Conservation (phyloP, 257 asterid genomes). For the Cruciata laevipes region DNA sequence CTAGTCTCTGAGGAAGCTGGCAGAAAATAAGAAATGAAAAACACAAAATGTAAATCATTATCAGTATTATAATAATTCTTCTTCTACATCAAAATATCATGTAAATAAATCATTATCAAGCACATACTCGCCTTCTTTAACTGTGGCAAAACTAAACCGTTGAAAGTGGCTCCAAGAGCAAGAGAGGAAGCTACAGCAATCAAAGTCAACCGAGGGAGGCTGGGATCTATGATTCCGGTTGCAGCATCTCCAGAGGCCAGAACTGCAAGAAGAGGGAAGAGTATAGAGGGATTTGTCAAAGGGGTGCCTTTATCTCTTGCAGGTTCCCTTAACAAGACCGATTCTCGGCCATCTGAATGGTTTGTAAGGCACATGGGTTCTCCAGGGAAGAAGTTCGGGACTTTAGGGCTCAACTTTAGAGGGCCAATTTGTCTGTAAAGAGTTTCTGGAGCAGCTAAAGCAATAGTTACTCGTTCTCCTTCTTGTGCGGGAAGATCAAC, state of each 20-base stretch:
- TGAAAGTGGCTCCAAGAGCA: slow-evolving; percentile 65
- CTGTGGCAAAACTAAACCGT: slow-evolving; percentile 56
- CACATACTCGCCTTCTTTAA: slow-evolving; percentile 46
- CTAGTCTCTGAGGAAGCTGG: slow-evolving; percentile 83
- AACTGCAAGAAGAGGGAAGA: slow-evolving; percentile 58
- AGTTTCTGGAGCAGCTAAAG: slow-evolving; percentile 71
- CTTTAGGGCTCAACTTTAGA: slow-evolving; percentile 65
- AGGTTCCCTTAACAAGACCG: slow-evolving; percentile 73
- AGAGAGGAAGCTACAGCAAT: slow-evolving; percentile 64
- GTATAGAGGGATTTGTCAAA: slow-evolving; percentile 54
- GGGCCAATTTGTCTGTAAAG: slow-evolving; percentile 74
- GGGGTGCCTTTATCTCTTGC: slow-evolving; percentile 43
- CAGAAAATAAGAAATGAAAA: background rate
- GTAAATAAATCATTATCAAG: background rate
- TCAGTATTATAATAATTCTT: background rate
- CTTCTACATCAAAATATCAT: background rate
- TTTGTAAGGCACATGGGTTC: slow-evolving; percentile 89
- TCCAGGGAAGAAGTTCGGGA: slow-evolving; percentile 76
- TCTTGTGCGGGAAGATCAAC: slow-evolving; percentile 89
- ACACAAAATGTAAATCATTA: background rate
- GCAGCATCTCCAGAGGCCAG: slow-evolving; percentile 90
- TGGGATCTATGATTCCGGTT: slow-evolving; percentile 79
- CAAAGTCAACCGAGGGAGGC: slow-evolving; percentile 73
- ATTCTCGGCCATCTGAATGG: slow-evolving; percentile 84
- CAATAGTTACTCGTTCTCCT: slow-evolving; percentile 92